Percentiles rank a stretch among this genome's conserved stretches.
Conservation (phyloP, 805 yeast genomes). For the Groenewaldozyma tartarivorans region DNA sequence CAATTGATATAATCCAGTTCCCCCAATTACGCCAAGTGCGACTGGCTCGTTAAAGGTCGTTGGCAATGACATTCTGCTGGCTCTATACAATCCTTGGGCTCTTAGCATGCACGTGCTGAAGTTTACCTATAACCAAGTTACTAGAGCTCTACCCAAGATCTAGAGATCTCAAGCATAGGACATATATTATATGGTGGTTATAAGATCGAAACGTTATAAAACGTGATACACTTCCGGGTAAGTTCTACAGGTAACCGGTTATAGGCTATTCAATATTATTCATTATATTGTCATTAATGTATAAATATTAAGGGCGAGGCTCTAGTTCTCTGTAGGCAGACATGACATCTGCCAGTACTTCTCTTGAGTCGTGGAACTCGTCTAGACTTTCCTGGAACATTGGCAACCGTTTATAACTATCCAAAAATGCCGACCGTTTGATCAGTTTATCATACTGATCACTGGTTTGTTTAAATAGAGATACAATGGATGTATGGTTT, state of each 20-base stretch:
- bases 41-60: slow-evolving; percentile 42
- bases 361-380: slow-evolving; percentile 75
- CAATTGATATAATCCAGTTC: slow-evolving; percentile 91
- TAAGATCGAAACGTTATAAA: too few species aligned
- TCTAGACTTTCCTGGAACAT: slow-evolving; percentile 32
- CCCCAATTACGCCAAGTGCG: slow-evolving; percentile 85
- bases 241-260: too few species aligned
- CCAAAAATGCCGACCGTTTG: slow-evolving; percentile 73
- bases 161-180: too few species aligned
- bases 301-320: too few species aligned
- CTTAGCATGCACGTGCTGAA: too few species aligned
- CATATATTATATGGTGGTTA: too few species aligned
- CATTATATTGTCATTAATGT: too few species aligned
- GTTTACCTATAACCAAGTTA: too few species aligned
- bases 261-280: too few species aligned
- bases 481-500: slow-evolving; percentile 68
- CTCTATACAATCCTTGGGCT: neutral
- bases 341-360: slow-evolving; percentile 65
- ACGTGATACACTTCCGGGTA: too few species aligned
- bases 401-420: slow-evolving; percentile 49
- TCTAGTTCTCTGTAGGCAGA: slow-evolving; percentile 56
- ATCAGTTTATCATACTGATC: slow-evolving; percentile 74
- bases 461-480: slow-evolving; percentile 55
- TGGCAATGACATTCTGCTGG: slow-evolving; percentile 2
- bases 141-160: too few species aligned